These are phyloP conservation scores for Colletotrichum orchidophilum DNA, from an alignment of 2,329 filamentous ascomycete genomes.

Conservation along the genomic window DNA sequence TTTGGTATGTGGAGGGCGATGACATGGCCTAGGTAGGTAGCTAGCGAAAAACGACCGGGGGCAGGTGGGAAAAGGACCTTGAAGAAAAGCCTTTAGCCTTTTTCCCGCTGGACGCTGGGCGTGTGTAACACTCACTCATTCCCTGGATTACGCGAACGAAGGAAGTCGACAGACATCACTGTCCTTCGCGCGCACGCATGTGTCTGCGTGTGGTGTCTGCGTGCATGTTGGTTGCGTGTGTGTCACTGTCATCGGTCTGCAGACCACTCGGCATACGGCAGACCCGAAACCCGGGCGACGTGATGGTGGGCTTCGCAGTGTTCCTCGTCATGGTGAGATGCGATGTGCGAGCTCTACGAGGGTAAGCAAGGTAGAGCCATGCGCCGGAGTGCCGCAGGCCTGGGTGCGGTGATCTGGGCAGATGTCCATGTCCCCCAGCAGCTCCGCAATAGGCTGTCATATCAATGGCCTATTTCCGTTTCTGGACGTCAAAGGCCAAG, in stretches of 20 bases:
- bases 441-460: slow-evolving; percentile 13
- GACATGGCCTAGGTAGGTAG: slow-evolving; percentile 7
- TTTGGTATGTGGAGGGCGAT: slow-evolving; percentile 20
- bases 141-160: background rate
- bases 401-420: slow-evolving; percentile 1
- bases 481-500: slow-evolving; percentile 14
- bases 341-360: background rate
- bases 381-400: slow-evolving; percentile 5
- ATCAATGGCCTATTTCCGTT: slow-evolving; percentile 12
- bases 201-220: background rate
- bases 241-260: slow-evolving; percentile 18
- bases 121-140: slow-evolving; percentile 10
- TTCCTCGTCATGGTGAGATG: slow-evolving; percentile 7
- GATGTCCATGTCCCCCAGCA: background rate
- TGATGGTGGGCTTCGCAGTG: slow-evolving; percentile 4
- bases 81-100: slow-evolving; percentile 21
- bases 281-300: slow-evolving; percentile 6
- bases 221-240: slow-evolving; percentile 24
- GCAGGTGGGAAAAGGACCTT: background rate
- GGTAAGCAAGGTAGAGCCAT: background rate
- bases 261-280: slow-evolving; percentile 10
- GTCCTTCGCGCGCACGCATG: background rate
- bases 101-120: background rate
- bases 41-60: background rate
- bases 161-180: background rate